Base-by-base conservation (phyloP, 1,139 yeast genomes). In the Blastobotrys capitulatus region DNA sequence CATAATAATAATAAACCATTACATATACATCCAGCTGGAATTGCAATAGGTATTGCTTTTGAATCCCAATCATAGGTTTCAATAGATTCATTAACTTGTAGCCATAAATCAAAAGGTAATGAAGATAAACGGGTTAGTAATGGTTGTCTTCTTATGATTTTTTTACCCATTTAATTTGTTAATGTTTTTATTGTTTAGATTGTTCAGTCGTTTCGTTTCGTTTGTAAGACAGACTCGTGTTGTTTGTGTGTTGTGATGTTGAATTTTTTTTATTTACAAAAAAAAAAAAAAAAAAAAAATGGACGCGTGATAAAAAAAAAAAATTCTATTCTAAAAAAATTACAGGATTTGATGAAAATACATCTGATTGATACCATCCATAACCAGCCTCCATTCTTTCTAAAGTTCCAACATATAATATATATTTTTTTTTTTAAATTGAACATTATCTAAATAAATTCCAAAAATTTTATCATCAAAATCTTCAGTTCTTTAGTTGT, bases 41-140 rank as follows among this genome's bases (percentile, higher is more conserved):
- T 56, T 0, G 79, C 82, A 8, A 75, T 56, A 0, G 75, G 57
- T n/a, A 61, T 59, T 9, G 79, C 70, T 53, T 78, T 73, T 1
- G 73, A 69, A 57, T 83, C 88, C 89, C 89, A 83, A 52, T 83
- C 86, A 6, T 82, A 76, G 6, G 81, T 68, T 44, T 75, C 73
- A 18, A 79, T 57, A 12, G 68, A 60, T 60, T 83, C 89, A 57
- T 80, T 79, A 35, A 78, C 47, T 44, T 73, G 70, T 4, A 83
- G 68, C 47, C 74, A 71, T 34, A 76, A 56, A 59, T 83, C 90
- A 52, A 79, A 72, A 0, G 88, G 88, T 46, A 76, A 75, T n/a
- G 77, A 66, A 52, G 67, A 67, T 29, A 79, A 52, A 52, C 68
- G 66, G 26, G 77, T 70, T 44, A 69, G 50, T 22, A 76, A 54